Conservation (phyloP, 2,329 filamentous ascomycete species). For the Nothopassalora personata region DNA sequence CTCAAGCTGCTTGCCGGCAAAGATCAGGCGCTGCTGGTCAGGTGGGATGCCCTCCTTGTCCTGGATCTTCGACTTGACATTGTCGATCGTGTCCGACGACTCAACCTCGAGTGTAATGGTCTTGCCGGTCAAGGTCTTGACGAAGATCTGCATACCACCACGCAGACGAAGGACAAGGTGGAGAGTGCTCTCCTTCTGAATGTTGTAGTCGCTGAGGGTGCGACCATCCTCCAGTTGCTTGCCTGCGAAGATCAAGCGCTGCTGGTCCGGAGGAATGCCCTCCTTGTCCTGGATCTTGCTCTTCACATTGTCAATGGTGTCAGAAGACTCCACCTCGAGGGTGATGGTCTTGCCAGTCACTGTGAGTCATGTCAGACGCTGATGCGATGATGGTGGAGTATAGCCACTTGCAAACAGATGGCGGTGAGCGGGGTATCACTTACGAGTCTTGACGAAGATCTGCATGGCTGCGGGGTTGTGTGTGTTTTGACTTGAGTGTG, state of each 20-base stretch:
- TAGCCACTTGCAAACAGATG: constrained; percentile 13
- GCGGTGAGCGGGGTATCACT: constrained; percentile 44
- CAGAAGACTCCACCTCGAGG: constrained; percentile 64
- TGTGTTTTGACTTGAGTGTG: constrained; percentile 13
- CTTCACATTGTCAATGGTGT: constrained; percentile 96
- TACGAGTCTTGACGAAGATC: constrained; percentile 96
- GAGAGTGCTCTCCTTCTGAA: constrained; percentile 66
- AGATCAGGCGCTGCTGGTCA: constrained; percentile 99
- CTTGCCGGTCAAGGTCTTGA: constrained; percentile 99
- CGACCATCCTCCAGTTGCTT: constrained; percentile 96
- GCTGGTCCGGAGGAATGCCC: constrained; percentile 91
- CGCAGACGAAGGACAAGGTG: constrained; percentile 61
- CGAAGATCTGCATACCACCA: constrained; percentile 77
- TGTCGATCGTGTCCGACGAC: constrained; percentile 98
- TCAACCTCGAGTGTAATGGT: constrained; percentile 99
- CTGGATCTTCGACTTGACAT: constrained; percentile 99
- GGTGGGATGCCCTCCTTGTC: constrained; percentile 99
- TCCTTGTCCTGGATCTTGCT: constrained; percentile 97
- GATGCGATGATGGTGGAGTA: constrained; percentile 1
- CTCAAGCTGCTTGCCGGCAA: constrained; percentile 99
- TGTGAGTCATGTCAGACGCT: constrained; percentile 36
- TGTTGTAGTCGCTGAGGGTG: constrained; percentile 88
- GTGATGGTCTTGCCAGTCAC: constrained; percentile 65
- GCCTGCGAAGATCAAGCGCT: constrained; percentile 91
- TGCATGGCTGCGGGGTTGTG: constrained; percentile 58